These are phyloP conservation scores for Sclerotinia minor DNA, from an alignment of 2,329 filamentous ascomycete species.

Conservation along the genomic window DNA sequence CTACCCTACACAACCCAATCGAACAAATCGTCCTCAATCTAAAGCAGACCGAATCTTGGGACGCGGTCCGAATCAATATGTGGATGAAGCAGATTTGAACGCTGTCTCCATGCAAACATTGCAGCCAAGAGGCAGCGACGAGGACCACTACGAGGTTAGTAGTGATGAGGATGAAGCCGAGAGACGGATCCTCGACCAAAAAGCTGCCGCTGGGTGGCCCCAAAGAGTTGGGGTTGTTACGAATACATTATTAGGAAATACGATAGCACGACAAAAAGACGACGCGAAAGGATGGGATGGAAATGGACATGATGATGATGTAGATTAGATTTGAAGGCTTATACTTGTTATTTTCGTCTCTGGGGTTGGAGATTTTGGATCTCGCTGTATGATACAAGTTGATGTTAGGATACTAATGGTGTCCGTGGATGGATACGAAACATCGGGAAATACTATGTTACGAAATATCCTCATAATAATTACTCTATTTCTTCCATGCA, in stretches of 20 bases:
- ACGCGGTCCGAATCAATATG: slow-evolving; percentile 38
- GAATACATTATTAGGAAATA: slow-evolving; percentile 41
- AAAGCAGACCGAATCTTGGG: slow-evolving; percentile 44
- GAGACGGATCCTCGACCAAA: slow-evolving; percentile 32
- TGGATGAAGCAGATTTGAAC: slow-evolving; percentile 32
- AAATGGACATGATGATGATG: slow-evolving; percentile 30
- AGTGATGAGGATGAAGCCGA: slow-evolving; percentile 39
- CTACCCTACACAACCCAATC: slow-evolving; percentile 27
- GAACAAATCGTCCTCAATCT: slow-evolving; percentile 30
- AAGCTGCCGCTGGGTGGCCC: slow-evolving; percentile 37
- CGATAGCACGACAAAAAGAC: slow-evolving; percentile 38
- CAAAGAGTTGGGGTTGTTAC: slow-evolving; percentile 39
- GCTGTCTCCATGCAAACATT: slow-evolving; percentile 39
- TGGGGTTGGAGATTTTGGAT: not conserved
- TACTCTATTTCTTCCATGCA: not conserved
- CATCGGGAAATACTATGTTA: not conserved
- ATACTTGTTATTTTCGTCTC: not conserved
- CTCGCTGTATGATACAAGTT: slow-evolving; percentile 2
- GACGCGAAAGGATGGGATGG: slow-evolving; percentile 37
- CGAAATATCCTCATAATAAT: not conserved
- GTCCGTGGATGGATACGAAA: not conserved
- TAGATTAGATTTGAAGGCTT: slow-evolving; percentile 17
- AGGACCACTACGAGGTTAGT: slow-evolving; percentile 40
- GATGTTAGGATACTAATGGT: slow-evolving; percentile 2
- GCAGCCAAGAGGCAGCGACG: slow-evolving; percentile 31